These are phyloP conservation scores for Prunella vulgaris DNA, from an alignment of 257 asterid species.

Conservation along the genomic window DNA sequence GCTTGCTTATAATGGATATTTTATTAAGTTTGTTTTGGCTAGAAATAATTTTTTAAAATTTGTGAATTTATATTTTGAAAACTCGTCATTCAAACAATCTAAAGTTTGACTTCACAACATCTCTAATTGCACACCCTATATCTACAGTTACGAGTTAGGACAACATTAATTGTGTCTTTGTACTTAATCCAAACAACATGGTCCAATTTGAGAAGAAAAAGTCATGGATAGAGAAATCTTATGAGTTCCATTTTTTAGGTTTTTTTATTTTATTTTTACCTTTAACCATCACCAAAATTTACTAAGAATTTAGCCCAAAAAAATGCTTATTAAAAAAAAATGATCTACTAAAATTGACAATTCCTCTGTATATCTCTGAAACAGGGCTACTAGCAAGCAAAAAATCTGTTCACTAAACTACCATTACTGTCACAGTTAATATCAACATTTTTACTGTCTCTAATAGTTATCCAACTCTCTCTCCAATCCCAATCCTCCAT, in stretches of 20 bases:
- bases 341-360: slow-evolving; percentile 15
- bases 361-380: slow-evolving; percentile 19
- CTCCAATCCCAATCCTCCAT: slow-evolving; percentile 32
- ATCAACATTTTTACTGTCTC: slow-evolving; percentile 25
- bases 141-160: no score
- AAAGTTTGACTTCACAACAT: no score
- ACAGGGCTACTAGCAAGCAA: not conserved
- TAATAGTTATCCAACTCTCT: slow-evolving; percentile 46
- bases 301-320: not conserved
- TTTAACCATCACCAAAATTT: not conserved
- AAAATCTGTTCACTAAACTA: slow-evolving; percentile 18
- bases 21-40: no score
- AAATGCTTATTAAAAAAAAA: not conserved
- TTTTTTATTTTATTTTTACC: not conserved
- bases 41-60: no score
- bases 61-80: no score
- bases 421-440: not conserved
- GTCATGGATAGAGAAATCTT: not conserved
- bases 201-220: not conserved
- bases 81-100: no score
- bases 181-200: not conserved
- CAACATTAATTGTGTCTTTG: not conserved
- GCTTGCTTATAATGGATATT: no score
- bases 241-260: not conserved
- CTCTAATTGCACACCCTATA: no score